Percentiles rank a stretch among this genome's conserved stretches.
phyloP scores from a whole-genome alignment of 345 rosid genomes.

The Cardamine resedifolia region DNA sequence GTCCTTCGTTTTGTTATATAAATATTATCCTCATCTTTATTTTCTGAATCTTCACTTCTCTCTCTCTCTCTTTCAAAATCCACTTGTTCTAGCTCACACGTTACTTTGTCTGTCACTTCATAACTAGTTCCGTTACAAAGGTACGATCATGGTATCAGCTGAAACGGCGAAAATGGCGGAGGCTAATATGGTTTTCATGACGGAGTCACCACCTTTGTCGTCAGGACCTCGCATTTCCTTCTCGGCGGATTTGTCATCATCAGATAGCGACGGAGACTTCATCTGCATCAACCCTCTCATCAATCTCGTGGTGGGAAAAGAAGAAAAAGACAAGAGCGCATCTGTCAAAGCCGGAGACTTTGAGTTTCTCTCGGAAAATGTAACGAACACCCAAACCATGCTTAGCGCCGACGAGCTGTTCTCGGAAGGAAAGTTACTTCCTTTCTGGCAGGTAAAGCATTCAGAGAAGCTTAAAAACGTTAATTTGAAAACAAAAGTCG shows the following conservation, averaged over 20 bases:
- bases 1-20: background rate
- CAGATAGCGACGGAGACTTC: constrained; percentile 44
- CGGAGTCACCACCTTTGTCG: constrained; percentile 23
- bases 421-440: constrained; percentile 84
- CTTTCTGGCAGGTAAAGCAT: constrained; percentile 82
- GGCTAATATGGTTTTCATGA: constrained; percentile 10
- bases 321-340: constrained; percentile 29
- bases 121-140: background rate
- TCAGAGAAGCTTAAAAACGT: constrained; percentile 66
- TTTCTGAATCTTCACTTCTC: constrained; percentile 22
- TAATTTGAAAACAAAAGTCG: constrained; percentile 42
- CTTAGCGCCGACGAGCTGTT: constrained; percentile 86
- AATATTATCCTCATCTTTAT: constrained; percentile 13
- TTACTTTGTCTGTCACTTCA: constrained; percentile 15
- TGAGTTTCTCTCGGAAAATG: constrained; percentile 68
- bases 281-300: constrained; percentile 64
- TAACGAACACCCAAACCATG: constrained; percentile 50
- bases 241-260: constrained; percentile 69
- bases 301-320: constrained; percentile 14
- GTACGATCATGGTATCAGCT: constrained; percentile 25
- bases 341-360: constrained; percentile 59
- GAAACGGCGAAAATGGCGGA: constrained; percentile 19
- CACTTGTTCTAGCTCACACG: constrained; percentile 16
- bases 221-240: constrained; percentile 80
- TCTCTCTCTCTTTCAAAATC: constrained; percentile 1